Evolutionary conservation across 2,329 filamentous ascomycete species (phyloP), one percentile per base, ranked within the genome.

Genomic region (Paecilomyces sp.): DNA sequence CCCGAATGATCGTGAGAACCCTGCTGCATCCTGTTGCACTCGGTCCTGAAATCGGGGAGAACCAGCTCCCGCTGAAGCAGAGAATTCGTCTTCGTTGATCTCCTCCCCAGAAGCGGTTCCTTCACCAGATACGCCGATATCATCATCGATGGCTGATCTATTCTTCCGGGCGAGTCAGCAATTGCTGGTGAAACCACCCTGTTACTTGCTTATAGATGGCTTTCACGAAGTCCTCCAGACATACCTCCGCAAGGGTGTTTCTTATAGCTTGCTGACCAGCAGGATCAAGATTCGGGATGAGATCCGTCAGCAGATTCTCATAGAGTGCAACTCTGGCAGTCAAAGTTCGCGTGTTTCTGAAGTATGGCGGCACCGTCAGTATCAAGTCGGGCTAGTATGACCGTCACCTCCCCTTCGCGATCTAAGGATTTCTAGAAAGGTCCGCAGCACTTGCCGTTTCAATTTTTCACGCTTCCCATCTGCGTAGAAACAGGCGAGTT

Each of bases 391-490:
- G 15, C 36, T 47, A 8, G 36, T 47, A 7, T 47, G 36, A 18
- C 36, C 36, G 36, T 47, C n/a, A 18, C 36, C 36, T 47, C 36
- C 18, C n/a, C n/a, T 8, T 8, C n/a, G 31, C 15, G 36, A 18
- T 18, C 15, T 47, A 18, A 47, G 36, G 36, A 18, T n/a, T 7
- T 47, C 15, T 47, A n/a, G 36, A 47, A 47, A 47, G 15, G 13
- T n/a, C n/a, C 15, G 65, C 65, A n/a, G 56, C 41, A 47, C 52
- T 50, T 57, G 34, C 57, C 53, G 55, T 59, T 62, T 75, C 70
- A 67, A 69, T 60, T 71, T 75, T 57, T 76, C 72, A 56, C 72
- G 70, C 52, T 74, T 72, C 24, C 65, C 70, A 31, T 69, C 68
- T 12, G 63, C 62, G 64, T 77, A 76, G 25, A 68, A 62, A 60